Percentiles rank a stretch among this genome's conserved stretches.
Evolutionary conservation across 2,329 filamentous ascomycete species (phyloP).

Genomic region (Colletotrichum chlorophyti): DNA sequence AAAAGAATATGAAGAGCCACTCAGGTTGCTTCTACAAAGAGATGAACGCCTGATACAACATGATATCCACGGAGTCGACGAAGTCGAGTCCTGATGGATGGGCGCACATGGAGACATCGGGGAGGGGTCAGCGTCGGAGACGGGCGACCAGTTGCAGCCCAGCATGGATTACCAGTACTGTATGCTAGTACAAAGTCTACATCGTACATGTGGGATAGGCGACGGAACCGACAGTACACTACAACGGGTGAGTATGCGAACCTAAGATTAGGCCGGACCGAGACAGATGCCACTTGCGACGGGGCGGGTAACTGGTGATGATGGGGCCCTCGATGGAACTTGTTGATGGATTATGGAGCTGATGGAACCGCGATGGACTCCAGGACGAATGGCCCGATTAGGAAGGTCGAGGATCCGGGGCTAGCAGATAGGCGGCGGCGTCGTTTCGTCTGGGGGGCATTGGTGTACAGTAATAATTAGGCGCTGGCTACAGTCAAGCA

Average conservation of each 20-base stretch:
- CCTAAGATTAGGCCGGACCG: constrained; percentile 14
- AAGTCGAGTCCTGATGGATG: neutral
- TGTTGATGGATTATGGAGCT: constrained; percentile 7
- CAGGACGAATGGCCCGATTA: constrained; percentile 27
- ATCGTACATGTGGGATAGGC: no score
- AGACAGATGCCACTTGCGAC: constrained; percentile 6
- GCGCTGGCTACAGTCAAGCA: no score
- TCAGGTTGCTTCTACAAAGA: neutral
- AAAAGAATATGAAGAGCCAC: neutral
- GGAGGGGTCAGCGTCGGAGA: neutral
- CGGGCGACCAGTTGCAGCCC: neutral
- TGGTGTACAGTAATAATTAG: neutral
- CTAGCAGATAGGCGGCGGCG: constrained; percentile 12
- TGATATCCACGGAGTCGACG: neutral
- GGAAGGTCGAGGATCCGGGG: constrained; percentile 24
- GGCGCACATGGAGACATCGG: neutral
- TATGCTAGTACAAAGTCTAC: no score
- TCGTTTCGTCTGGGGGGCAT: neutral
- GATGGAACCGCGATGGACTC: constrained; percentile 19
- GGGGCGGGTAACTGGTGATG: constrained; percentile 4
- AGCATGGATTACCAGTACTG: no score
- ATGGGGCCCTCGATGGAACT: constrained; percentile 21
- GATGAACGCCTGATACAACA: neutral
- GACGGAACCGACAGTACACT: neutral
- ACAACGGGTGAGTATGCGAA: constrained; percentile 1